phyloP scores from a whole-genome alignment of 2,329 filamentous ascomycete species.

The Xylaria hypoxylon region DNA sequence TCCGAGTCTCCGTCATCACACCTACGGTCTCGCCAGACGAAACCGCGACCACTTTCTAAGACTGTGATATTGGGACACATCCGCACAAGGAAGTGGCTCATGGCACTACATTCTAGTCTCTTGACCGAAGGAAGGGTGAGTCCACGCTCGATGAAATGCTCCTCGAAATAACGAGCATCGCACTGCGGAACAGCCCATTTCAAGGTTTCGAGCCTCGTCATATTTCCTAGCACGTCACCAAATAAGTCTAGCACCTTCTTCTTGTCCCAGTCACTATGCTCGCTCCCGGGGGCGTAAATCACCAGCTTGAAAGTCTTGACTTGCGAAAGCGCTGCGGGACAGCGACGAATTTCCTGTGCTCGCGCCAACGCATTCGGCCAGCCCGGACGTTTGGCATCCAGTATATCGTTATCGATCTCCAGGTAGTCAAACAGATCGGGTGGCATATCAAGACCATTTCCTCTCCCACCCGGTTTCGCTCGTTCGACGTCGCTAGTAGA shows the following conservation, averaged over 20 bases:
- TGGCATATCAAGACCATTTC: slow-evolving; percentile 14
- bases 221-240: slow-evolving; percentile 25
- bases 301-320: slow-evolving; percentile 19
- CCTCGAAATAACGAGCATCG: slow-evolving; percentile 11
- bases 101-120: slow-evolving; percentile 3
- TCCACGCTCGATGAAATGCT: slow-evolving; percentile 8
- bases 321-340: slow-evolving; percentile 23
- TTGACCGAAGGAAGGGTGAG: slow-evolving; percentile 23
- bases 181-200: slow-evolving; percentile 6
- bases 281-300: background rate
- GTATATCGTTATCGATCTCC: slow-evolving; percentile 15
- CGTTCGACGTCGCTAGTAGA: background rate
- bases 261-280: background rate
- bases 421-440: slow-evolving; percentile 28
- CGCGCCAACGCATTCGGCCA: slow-evolving; percentile 23
- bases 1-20: background rate
- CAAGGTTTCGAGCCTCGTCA: slow-evolving; percentile 33
- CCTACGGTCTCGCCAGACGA: no score
- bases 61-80: slow-evolving; percentile 25
- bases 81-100: slow-evolving; percentile 21
- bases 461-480: no score
- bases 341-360: slow-evolving; percentile 12
- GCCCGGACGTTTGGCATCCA: background rate
- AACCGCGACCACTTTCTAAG: background rate
- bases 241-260: slow-evolving; percentile 7